A percentile compares a stretch with the other conserved stretches of the same genome.
These are phyloP conservation scores for Cercis canadensis DNA, from an alignment of 306 rosid genomes.

Conservation along the genomic window DNA sequence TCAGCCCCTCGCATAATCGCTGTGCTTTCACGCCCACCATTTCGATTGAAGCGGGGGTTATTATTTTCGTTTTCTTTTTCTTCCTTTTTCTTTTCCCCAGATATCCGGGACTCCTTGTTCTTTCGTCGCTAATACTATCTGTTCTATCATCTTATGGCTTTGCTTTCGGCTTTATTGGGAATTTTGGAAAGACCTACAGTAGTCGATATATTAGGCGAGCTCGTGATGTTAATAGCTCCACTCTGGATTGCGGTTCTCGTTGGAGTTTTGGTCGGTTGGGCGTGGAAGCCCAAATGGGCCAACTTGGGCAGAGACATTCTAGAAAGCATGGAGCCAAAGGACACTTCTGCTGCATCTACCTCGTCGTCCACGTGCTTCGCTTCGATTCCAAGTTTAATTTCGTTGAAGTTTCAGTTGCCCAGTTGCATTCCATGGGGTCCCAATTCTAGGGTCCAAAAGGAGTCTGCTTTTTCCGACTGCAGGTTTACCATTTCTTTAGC, in stretches of 20 bases:
- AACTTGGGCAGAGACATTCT: constrained; percentile 44
- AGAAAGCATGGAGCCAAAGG: constrained; percentile 38
- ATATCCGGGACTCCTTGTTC: not conserved
- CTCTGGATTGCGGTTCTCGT: constrained; percentile 78
- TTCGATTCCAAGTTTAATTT: constrained; percentile 50
- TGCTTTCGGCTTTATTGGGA: constrained; percentile 49
- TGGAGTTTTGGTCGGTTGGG: constrained; percentile 92
- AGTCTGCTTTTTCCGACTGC: constrained; percentile 22
- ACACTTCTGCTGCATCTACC: constrained; percentile 36
- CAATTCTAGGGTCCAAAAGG: not conserved
- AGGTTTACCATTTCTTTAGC: constrained; percentile 46
- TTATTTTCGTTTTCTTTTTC: not conserved
- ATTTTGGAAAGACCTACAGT: constrained; percentile 47
- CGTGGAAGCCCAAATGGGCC: constrained; percentile 96
- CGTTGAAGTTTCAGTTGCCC: constrained; percentile 49
- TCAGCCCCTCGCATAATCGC: too few species aligned
- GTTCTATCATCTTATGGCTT: constrained; percentile 43
- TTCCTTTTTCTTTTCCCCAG: not conserved
- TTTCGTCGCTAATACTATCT: not conserved
- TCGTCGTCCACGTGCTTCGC: constrained; percentile 33
- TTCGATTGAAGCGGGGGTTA: too few species aligned
- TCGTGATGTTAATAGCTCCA: constrained; percentile 60
- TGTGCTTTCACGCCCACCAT: too few species aligned
- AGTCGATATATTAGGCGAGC: constrained; percentile 46
- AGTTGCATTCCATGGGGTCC: constrained; percentile 47